phyloP scores from a whole-genome alignment of 148 eudicot species.

The Beta vulgaris region DNA sequence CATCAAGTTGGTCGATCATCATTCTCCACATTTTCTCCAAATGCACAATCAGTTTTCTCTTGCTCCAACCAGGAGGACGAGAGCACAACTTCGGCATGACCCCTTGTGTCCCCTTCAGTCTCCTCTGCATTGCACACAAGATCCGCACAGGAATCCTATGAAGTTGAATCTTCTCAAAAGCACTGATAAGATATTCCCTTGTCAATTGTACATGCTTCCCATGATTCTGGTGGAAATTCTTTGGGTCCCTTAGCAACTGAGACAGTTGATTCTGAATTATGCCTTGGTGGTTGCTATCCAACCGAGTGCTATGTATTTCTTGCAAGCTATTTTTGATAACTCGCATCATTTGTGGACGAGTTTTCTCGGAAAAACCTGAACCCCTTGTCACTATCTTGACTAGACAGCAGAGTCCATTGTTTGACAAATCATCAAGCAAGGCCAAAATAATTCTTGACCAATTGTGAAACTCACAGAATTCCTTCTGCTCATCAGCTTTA shows the following conservation, averaged over 20 bases:
- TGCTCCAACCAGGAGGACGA: constrained; percentile 33
- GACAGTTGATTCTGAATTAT: constrained; percentile 30
- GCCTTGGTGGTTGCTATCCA: constrained; percentile 13
- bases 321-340: constrained; percentile 42
- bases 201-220: constrained; percentile 18
- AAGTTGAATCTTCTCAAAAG: constrained; percentile 48
- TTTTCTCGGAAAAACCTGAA: constrained; percentile 43
- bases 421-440: constrained; percentile 61
- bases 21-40: constrained; percentile 33
- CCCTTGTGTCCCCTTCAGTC: constrained; percentile 46
- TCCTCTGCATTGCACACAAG: constrained; percentile 61
- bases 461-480: constrained; percentile 18
- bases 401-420: constrained; percentile 49
- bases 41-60: constrained; percentile 23
- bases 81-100: constrained; percentile 37
- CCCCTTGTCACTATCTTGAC: constrained; percentile 51
- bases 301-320: constrained; percentile 22
- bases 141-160: constrained; percentile 40
- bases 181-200: constrained; percentile 38
- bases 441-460: constrained; percentile 30
- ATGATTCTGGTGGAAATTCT: constrained; percentile 36
- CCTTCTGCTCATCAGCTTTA: constrained; percentile 19
- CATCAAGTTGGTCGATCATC: constrained; percentile 46
- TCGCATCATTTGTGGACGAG: constrained; percentile 57
- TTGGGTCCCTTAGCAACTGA: constrained; percentile 41